Conservation (phyloP, 169 alveolate genomes). For the Plasmodium chabaudi region DNA sequence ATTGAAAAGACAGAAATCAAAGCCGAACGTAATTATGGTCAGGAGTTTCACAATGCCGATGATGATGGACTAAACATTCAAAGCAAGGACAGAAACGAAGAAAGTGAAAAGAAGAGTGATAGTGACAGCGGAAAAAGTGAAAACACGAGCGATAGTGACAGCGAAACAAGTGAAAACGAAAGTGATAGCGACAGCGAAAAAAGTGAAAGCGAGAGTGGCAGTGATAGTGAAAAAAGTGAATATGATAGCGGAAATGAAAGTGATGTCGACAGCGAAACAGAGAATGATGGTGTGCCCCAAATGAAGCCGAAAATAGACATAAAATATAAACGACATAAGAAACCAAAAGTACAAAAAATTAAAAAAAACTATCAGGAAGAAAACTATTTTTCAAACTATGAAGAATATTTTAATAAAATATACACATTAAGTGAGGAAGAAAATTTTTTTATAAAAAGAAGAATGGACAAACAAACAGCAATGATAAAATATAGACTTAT, state of each 20-base stretch:
- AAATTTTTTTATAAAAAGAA: constrained; percentile 24
- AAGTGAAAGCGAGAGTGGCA: no score
- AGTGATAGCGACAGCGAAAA: neutral
- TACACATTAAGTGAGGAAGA: constrained; percentile 71
- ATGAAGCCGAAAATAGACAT: neutral
- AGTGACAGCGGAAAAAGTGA: neutral
- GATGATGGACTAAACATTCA: neutral
- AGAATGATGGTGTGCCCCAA: no score
- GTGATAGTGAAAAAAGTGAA: neutral
- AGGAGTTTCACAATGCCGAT: neutral
- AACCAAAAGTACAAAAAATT: no score
- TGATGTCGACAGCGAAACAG: neutral
- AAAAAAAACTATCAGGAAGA: neutral
- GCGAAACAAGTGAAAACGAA: neutral
- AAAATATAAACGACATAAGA: neutral
- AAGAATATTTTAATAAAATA: constrained; percentile 33
- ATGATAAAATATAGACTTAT: constrained; percentile 51
- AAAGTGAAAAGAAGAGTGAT: neutral
- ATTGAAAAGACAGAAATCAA: neutral
- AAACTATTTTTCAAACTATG: constrained; percentile 43
- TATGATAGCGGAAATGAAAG: neutral
- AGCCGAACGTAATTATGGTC: neutral
- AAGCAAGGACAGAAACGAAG: neutral
- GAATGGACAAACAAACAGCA: constrained; percentile 18
- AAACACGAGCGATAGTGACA: neutral